Evolutionary conservation across 2,329 filamentous ascomycete genomes (phyloP).

Genomic region (Epichloe amarillans): DNA sequence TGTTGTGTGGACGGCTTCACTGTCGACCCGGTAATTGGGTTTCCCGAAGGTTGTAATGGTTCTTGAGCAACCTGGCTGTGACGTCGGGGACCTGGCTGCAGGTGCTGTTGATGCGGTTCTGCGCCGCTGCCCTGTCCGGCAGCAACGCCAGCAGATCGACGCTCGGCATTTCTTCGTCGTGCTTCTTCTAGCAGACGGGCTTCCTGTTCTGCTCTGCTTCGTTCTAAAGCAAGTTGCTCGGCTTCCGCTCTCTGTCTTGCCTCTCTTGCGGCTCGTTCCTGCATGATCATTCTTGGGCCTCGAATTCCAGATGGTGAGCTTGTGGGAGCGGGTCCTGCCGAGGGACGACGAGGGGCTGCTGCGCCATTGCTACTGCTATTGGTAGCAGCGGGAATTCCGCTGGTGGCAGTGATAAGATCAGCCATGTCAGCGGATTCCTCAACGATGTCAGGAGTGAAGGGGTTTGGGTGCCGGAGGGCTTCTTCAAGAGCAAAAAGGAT

Average conservation of each 20-base stretch:
- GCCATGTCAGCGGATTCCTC: constrained; percentile 93
- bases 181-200: constrained; percentile 40
- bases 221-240: constrained; percentile 40
- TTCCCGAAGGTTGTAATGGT: constrained; percentile 10
- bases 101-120: constrained; percentile 14
- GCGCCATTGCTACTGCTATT: constrained; percentile 36
- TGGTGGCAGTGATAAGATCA: constrained; percentile 53
- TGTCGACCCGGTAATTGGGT: constrained; percentile 4
- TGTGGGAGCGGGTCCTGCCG: constrained; percentile 35
- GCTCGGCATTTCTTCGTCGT: constrained; percentile 44
- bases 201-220: constrained; percentile 45
- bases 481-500: constrained; percentile 95
- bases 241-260: constrained; percentile 54
- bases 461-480: constrained; percentile 67
- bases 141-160: constrained; percentile 42
- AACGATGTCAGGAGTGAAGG: constrained; percentile 69
- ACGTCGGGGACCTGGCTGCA: constrained; percentile 18
- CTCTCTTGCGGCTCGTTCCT: constrained; percentile 67
- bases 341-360: constrained; percentile 28
- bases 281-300: constrained; percentile 85
- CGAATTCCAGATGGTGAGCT: constrained; percentile 55
- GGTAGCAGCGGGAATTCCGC: constrained; percentile 37
- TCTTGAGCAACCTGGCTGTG: constrained; percentile 16
- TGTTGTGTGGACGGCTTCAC: constrained; percentile 8
- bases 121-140: constrained; percentile 19